Conservation (phyloP, 176 grass and related monocot species). For the Cenchrus americanus region DNA sequence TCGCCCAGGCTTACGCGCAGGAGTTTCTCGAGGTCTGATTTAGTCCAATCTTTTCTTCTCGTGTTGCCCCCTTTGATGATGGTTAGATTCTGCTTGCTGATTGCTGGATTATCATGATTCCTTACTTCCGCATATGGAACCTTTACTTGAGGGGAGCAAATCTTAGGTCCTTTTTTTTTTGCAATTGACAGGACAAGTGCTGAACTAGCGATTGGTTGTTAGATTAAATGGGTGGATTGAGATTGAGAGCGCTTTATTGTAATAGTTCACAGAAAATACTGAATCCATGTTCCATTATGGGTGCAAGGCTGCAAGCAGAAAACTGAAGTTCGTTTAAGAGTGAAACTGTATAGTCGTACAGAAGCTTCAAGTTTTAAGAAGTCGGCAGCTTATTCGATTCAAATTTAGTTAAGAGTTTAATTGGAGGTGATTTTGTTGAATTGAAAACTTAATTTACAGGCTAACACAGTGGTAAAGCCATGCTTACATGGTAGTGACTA, state of each 20-base stretch:
- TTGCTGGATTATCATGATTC: background rate
- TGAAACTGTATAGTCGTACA: background rate
- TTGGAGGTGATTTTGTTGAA: background rate
- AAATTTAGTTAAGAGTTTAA: background rate
- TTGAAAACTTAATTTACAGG: background rate
- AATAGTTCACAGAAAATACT: background rate
- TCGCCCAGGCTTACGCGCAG: constrained; percentile 85
- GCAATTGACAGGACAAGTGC: background rate
- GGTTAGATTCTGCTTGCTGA: background rate
- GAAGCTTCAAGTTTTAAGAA: background rate
- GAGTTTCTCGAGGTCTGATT: constrained; percentile 73
- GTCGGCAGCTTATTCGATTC: background rate
- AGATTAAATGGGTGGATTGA: background rate
- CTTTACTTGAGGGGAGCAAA: background rate
- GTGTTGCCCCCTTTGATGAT: background rate
- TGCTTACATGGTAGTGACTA: background rate
- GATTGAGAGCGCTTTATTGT: background rate
- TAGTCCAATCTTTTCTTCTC: background rate
- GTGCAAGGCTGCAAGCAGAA: background rate
- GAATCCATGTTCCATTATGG: background rate
- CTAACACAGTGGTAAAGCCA: background rate
- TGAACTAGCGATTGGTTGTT: background rate
- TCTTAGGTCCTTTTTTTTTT: constrained; percentile 9
- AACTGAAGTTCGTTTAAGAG: background rate
- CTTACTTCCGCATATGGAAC: background rate